Evolutionary conservation across 1,139 yeast genomes (phyloP).

Genomic region (Hansenula lynferdii): DNA sequence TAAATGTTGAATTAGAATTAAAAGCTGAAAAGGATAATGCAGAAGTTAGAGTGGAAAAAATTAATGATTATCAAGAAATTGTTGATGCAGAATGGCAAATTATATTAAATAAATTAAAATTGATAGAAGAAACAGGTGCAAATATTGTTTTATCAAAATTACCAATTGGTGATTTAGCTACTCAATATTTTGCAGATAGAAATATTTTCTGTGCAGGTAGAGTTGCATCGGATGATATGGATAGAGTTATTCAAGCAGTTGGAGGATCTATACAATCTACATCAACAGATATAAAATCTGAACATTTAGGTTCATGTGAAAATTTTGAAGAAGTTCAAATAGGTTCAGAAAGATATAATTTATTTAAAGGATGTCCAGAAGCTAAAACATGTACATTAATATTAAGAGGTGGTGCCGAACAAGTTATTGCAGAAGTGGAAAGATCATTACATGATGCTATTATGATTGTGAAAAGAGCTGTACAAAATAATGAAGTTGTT

Average conservation of each 20-base stretch:
- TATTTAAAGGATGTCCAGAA: conserved; percentile 88
- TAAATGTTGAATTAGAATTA: conserved; percentile 91
- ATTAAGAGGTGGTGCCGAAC: conserved; percentile 97
- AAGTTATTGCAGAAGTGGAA: conserved; percentile 97
- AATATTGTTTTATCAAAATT: conserved; percentile 88
- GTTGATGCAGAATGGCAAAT: conserved; percentile 99
- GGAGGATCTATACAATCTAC: conserved; percentile 93
- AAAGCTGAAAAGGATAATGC: conserved; percentile 99
- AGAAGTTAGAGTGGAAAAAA: conserved; percentile 96
- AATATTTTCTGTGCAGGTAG: conserved; percentile 97
- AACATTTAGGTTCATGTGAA: conserved; percentile 83
- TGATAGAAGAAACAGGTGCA: conserved; percentile 82
- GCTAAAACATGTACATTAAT: conserved; percentile 92
- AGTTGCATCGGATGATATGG: conserved; percentile 84
- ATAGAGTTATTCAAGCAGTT: conserved; percentile 88
- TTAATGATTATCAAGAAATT: conserved; percentile 88
- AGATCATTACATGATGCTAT: conserved; percentile 97
- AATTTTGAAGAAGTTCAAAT: conserved; percentile 89
- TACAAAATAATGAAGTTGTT: conserved; percentile 79
- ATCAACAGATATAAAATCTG: conserved; percentile 65
- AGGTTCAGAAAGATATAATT: conserved; percentile 91
- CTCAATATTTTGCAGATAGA: conserved; percentile 96
- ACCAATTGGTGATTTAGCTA: conserved; percentile 97
- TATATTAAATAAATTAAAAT: conserved; percentile 79
- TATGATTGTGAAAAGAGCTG: conserved; percentile 95